Evolutionary conservation across 163 green algal species (phyloP).

Genomic region (Prototheca cutis): DNA sequence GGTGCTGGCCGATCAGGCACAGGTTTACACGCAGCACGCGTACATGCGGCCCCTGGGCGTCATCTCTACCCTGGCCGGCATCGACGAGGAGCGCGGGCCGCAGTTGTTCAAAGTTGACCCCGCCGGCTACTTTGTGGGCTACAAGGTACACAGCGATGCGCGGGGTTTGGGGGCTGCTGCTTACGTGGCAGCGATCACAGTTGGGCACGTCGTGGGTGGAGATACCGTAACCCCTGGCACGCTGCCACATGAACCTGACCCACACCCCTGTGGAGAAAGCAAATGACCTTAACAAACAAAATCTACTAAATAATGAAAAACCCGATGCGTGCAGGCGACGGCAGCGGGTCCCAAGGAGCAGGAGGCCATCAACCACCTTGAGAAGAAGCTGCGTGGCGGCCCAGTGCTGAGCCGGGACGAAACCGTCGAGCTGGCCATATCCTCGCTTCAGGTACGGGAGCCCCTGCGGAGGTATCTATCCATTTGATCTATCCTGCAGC

Average conservation of each 20-base stretch:
- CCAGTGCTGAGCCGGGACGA: conserved; percentile 61
- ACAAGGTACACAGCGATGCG: no score
- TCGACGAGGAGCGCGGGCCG: conserved; percentile 91
- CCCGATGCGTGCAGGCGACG: no score
- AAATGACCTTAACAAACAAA: no score
- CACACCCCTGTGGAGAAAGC: no score
- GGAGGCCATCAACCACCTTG: conserved; percentile 88
- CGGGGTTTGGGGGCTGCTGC: no score
- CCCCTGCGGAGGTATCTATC: no score
- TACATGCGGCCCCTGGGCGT: conserved; percentile 89
- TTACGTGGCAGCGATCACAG: no score
- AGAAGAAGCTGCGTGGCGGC: conserved; percentile 86
- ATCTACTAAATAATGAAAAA: no score
- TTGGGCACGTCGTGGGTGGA: no score
- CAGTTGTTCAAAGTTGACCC: conserved; percentile 97
- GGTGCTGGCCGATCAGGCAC: conserved; percentile 85
- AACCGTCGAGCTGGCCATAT: conserved; percentile 78
- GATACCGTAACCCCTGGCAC: no score
- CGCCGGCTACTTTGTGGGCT: conserved; percentile 95
- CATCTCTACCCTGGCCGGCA: conserved; percentile 77
- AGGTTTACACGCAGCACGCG: conserved; percentile 92
- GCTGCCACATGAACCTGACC: no score
- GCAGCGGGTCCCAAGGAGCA: conserved; percentile 90
- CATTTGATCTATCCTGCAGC: no score
- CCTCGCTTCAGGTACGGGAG: conserved; percentile 38